Conservation (phyloP, 495 filamentous ascomycete species). For the Aspergillus carlsbadensis region DNA sequence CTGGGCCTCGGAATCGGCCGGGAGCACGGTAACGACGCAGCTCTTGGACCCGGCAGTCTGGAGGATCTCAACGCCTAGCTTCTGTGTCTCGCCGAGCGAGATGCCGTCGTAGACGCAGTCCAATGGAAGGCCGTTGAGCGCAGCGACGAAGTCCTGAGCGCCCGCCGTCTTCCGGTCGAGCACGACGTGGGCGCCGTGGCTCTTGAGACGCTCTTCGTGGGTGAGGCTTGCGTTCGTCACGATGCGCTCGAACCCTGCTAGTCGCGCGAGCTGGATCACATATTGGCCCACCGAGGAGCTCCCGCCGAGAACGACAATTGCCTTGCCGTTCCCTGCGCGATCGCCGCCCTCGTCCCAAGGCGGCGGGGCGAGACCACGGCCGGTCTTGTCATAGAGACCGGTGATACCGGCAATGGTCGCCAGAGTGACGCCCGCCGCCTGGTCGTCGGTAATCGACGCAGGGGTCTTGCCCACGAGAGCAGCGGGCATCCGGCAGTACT, state of each 20-base stretch:
- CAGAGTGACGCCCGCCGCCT: conserved; percentile 42
- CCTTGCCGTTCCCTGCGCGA: conserved; percentile 25
- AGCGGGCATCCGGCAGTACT: conserved; percentile 31
- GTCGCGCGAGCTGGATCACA: conserved; percentile 41
- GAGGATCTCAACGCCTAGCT: conserved; percentile 16
- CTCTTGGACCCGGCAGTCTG: background rate
- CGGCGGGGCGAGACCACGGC: conserved; percentile 13
- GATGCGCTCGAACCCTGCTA: conserved; percentile 41
- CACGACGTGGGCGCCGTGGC: conserved; percentile 38
- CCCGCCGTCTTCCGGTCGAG: conserved; percentile 16
- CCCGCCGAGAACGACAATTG: conserved; percentile 47
- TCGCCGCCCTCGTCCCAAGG: conserved; percentile 25
- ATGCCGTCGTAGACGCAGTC: conserved; percentile 21
- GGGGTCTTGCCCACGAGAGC: conserved; percentile 33
- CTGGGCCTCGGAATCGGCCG: conserved; percentile 12
- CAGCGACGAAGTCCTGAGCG: conserved; percentile 7
- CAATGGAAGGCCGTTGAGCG: conserved; percentile 12
- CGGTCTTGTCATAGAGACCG: conserved; percentile 30
- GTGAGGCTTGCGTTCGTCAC: conserved; percentile 44
- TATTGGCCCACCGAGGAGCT: conserved; percentile 43
- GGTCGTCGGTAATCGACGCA: conserved; percentile 32
- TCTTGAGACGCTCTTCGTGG: conserved; percentile 42
- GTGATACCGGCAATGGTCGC: conserved; percentile 33
- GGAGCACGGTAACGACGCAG: conserved; percentile 15
- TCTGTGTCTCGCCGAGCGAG: conserved; percentile 15